These are phyloP conservation scores for Somion occarium DNA, from an alignment of 1,284 basidiomycete species.

Conservation along the genomic window DNA sequence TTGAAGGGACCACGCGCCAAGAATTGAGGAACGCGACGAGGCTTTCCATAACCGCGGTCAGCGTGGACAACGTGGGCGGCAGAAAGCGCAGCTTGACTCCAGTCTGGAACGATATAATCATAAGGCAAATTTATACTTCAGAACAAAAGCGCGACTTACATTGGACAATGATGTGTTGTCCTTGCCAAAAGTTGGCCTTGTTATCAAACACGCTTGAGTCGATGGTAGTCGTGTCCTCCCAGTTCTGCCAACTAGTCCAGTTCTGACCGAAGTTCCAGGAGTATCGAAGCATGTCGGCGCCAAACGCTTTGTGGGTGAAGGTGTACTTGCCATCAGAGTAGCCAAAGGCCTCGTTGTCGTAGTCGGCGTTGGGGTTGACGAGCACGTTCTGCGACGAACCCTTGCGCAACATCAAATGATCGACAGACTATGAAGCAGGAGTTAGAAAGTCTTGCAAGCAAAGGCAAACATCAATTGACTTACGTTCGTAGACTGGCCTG, in stretches of 20 bases:
- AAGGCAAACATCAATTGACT: constrained; percentile 19
- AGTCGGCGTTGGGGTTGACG: constrained; percentile 79
- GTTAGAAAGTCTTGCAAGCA: background rate
- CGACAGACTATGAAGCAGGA: constrained; percentile 50
- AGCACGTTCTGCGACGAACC: constrained; percentile 72
- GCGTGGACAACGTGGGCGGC: constrained; percentile 71
- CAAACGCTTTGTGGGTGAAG: constrained; percentile 76
- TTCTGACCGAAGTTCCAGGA: constrained; percentile 82
- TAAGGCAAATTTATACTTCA: no score
- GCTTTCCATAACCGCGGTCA: constrained; percentile 56
- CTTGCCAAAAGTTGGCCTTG: constrained; percentile 70
- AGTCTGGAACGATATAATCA: constrained; percentile 46
- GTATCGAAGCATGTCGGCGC: constrained; percentile 86
- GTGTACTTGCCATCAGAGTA: constrained; percentile 59
- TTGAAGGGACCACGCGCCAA: constrained; percentile 87
- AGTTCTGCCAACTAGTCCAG: constrained; percentile 76
- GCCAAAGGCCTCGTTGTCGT: constrained; percentile 62
- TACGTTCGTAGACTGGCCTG: constrained; percentile 50
- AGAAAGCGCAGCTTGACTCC: constrained; percentile 62
- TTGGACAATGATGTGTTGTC: constrained; percentile 83
- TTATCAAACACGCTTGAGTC: constrained; percentile 50
- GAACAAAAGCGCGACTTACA: constrained; percentile 44
- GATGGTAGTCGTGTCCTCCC: constrained; percentile 70
- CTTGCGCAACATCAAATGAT: constrained; percentile 79
- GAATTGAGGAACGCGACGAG: constrained; percentile 81